A percentile compares a stretch with the other conserved stretches of the same genome.
Evolutionary conservation across 1,284 basidiomycete species (phyloP).

Genomic region (Chalciporus sp.): DNA sequence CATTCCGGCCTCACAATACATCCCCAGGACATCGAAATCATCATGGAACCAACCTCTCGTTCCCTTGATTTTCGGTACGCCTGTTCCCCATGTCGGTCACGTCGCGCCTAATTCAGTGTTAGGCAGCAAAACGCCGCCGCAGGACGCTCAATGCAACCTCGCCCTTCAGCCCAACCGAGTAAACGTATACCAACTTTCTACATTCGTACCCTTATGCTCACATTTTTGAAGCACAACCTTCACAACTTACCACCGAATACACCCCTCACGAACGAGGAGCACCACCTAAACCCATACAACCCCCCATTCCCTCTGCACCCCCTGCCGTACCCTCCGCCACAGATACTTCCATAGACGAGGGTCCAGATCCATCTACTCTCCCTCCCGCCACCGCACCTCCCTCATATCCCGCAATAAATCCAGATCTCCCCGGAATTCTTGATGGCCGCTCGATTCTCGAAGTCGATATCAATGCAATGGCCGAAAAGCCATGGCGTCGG

Average conservation of each 20-base stretch:
- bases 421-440: slow-evolving; percentile 61
- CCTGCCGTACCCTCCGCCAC: slow-evolving; percentile 20
- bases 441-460: slow-evolving; percentile 88
- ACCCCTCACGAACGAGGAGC: slow-evolving; percentile 77
- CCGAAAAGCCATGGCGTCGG: slow-evolving; percentile 90
- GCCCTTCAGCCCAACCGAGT: slow-evolving; percentile 31
- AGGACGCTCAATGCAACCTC: slow-evolving; percentile 25
- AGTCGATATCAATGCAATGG: slow-evolving; percentile 80
- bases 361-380: slow-evolving; percentile 63
- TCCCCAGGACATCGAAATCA: slow-evolving; percentile 73
- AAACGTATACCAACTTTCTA: slow-evolving; percentile 31
- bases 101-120: slow-evolving; percentile 3
- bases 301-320: slow-evolving; percentile 25
- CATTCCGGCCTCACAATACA: slow-evolving; percentile 7
- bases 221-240: slow-evolving; percentile 37
- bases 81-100: slow-evolving; percentile 1
- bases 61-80: slow-evolving; percentile 74
- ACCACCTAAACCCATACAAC: slow-evolving; percentile 25
- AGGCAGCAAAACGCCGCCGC: slow-evolving; percentile 35
- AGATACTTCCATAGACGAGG: slow-evolving; percentile 44
- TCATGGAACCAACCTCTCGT: slow-evolving; percentile 70
- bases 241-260: slow-evolving; percentile 87
- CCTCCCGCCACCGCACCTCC: slow-evolving; percentile 68
- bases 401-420: slow-evolving; percentile 78
- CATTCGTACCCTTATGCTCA: slow-evolving; percentile 13